Evolutionary conservation across 805 yeast genomes (phyloP).

Genomic region (Isabelozyma rhagii): DNA sequence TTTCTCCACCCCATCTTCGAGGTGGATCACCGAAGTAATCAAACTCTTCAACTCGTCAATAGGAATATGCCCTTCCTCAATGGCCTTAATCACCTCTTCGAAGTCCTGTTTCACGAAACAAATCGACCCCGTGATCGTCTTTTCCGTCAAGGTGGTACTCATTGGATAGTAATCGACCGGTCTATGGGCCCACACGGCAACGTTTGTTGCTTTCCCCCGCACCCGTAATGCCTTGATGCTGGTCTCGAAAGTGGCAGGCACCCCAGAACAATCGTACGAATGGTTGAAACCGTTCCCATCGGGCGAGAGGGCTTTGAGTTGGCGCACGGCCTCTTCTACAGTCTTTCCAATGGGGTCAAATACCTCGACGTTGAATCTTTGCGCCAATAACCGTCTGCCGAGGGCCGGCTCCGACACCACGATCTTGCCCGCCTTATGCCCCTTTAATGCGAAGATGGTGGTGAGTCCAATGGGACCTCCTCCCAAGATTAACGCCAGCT

Average conservation of each 20-base stretch:
- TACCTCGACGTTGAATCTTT: constrained; percentile 43
- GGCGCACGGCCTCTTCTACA: constrained; percentile 34
- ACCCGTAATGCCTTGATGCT: constrained; percentile 48
- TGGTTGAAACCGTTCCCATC: constrained; percentile 47
- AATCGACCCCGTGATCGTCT: constrained; percentile 56
- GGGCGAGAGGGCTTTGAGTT: constrained; percentile 32
- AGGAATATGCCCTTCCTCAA: constrained; percentile 44
- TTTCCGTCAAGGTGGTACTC: constrained; percentile 55
- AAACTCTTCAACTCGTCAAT: constrained; percentile 41
- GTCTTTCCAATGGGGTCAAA: constrained; percentile 46
- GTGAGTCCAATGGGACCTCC: constrained; percentile 66
- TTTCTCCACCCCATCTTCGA: constrained; percentile 50
- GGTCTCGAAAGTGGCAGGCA: constrained; percentile 50
- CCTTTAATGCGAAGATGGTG: constrained; percentile 50
- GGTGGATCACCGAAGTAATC: constrained; percentile 51
- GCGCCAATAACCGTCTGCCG: constrained; percentile 55
- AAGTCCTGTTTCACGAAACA: constrained; percentile 59
- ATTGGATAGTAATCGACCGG: constrained; percentile 51
- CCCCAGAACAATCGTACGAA: constrained; percentile 55
- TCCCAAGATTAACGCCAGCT: constrained; percentile 52
- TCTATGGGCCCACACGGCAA: constrained; percentile 62
- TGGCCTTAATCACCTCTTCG: constrained; percentile 51
- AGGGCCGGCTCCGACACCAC: constrained; percentile 62
- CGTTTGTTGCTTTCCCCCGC: constrained; percentile 58
- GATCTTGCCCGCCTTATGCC: constrained; percentile 38